Base-by-base conservation (phyloP, 1,139 yeast species). In the Arxiozyma heterogenica region DNA sequence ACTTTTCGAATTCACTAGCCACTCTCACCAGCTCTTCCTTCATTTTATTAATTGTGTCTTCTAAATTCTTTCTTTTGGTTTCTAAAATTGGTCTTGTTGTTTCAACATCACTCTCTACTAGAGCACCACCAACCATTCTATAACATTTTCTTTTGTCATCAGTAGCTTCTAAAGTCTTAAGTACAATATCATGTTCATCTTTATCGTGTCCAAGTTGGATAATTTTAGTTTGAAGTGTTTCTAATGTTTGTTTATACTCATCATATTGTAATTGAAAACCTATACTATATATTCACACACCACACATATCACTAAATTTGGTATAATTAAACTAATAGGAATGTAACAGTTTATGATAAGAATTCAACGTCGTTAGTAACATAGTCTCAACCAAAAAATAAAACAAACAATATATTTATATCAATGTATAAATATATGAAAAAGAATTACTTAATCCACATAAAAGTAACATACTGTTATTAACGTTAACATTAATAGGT, bases 81-180 rank as follows among this genome's bases (percentile, higher is more conserved):
- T 79, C 76, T 54, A 94, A 73, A 15, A 86, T 77, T 49, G 86
- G 86, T 20, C 79, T 72, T 8, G 91, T 95, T 50, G 88, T 90
- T 41, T 78, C 83, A 3, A 90, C 93, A 7, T 82, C 78, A 61
- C 87, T 85, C 65, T 91, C 95, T 27, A 91, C 87, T 50, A 94
- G 75, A 0, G 93, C 96, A 4, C 96, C 95, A 18, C 97, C 97
- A 45, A 93, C 80, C 96, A 93, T 89, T 66, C 95, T 82, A 73
- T 83, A 91, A 65, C 98, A 90, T 64, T 84, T 84, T 57, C 98
- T 79, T 47, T 77, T 81, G 4, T 59, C 51, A 18, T 66, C 67
- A 51, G 79, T 82, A 47, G 69, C 77, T 58, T 64, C 69, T 65
- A 85, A 69, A 0, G 93, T 82, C 17, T 77, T 76, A 50, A 82